phyloP scores from a whole-genome alignment of 352 stramenopile species.

The Pythium aristosporum region DNA sequence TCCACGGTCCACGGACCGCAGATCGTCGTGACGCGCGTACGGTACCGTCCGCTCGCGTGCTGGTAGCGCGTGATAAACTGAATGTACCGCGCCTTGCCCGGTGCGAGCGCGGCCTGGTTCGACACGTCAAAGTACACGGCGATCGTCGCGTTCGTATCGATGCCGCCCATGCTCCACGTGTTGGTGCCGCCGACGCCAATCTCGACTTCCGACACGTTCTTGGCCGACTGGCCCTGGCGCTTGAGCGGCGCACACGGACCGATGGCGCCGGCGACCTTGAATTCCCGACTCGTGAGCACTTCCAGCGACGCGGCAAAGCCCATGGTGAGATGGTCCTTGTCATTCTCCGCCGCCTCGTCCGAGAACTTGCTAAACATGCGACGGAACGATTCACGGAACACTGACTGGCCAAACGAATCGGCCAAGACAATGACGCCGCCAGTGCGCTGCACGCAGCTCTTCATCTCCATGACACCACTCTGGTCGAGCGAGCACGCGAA shows the following conservation, averaged over 20 bases:
- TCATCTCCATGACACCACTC: conserved; percentile 98
- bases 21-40: conserved; percentile 96
- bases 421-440: conserved; percentile 98
- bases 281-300: conserved; percentile 96
- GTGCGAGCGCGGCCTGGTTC: conserved; percentile 68
- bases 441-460: conserved; percentile 96
- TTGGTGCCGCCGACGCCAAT: conserved; percentile 92
- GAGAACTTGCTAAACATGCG: conserved; percentile 97
- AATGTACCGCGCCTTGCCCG: conserved; percentile 94
- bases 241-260: conserved; percentile 95
- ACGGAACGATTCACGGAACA: conserved; percentile 98
- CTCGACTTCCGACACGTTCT: conserved; percentile 96
- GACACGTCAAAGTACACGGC: conserved; percentile 99
- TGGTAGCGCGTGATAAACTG: conserved; percentile 99
- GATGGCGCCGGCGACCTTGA: conserved; percentile 98
- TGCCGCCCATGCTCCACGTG: conserved; percentile 95
- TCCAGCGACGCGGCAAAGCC: conserved; percentile 94
- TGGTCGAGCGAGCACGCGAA: conserved; percentile 99
- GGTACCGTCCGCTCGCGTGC: conserved; percentile 94
- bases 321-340: conserved; percentile 97
- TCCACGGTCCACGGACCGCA: conserved; percentile 95
- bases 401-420: conserved; percentile 97
- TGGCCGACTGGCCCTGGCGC: conserved; percentile 87
- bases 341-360: conserved; percentile 92
- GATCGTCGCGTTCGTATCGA: conserved; percentile 97